Evolutionary conservation across 208 protist species (phyloP).

Genomic region (Leishmania major): DNA sequence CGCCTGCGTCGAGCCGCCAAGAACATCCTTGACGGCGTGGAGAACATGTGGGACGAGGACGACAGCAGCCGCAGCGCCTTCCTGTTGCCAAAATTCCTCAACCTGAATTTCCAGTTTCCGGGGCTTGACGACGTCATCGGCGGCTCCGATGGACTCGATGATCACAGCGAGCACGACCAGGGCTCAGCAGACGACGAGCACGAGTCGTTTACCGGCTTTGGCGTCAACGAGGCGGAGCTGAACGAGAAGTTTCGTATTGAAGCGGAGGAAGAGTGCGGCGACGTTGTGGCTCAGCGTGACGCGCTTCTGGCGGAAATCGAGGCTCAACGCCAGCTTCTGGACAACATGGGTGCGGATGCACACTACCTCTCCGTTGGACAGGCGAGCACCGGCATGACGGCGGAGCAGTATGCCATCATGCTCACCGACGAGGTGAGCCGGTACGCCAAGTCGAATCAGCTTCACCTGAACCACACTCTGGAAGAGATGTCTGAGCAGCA

Average conservation of each 20-base stretch:
- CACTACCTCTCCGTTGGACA: slow-evolving; percentile 53
- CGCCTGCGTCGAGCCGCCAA: slow-evolving; percentile 64
- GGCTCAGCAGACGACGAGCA: slow-evolving; percentile 3
- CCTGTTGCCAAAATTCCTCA: slow-evolving; percentile 24
- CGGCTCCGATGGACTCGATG: slow-evolving; percentile 5
- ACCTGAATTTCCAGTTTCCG: slow-evolving; percentile 4
- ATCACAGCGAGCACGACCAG: slow-evolving; percentile 5
- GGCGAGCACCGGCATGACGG: slow-evolving; percentile 28
- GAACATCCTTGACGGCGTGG: slow-evolving; percentile 50
- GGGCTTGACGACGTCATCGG: slow-evolving; percentile 9
- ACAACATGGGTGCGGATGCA: slow-evolving; percentile 51
- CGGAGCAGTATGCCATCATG: slow-evolving; percentile 69
- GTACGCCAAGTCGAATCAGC: slow-evolving; percentile 58
- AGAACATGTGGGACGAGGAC: slow-evolving; percentile 30
- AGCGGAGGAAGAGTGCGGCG: slow-evolving; percentile 58
- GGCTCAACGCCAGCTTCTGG: slow-evolving; percentile 45
- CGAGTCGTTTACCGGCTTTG: slow-evolving; percentile 43
- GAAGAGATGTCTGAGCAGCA: neutral
- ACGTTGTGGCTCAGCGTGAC: slow-evolving; percentile 51
- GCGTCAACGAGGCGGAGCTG: slow-evolving; percentile 45
- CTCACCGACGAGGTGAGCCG: slow-evolving; percentile 72
- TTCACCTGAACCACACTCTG: slow-evolving; percentile 19
- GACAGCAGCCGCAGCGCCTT: slow-evolving; percentile 4
- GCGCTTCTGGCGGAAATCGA: slow-evolving; percentile 47
- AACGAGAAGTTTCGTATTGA: slow-evolving; percentile 55